A percentile compares a stretch with the other conserved stretches of the same genome.
Conservation (phyloP, 148 eudicot species). For the Chenopodium quinoa region DNA sequence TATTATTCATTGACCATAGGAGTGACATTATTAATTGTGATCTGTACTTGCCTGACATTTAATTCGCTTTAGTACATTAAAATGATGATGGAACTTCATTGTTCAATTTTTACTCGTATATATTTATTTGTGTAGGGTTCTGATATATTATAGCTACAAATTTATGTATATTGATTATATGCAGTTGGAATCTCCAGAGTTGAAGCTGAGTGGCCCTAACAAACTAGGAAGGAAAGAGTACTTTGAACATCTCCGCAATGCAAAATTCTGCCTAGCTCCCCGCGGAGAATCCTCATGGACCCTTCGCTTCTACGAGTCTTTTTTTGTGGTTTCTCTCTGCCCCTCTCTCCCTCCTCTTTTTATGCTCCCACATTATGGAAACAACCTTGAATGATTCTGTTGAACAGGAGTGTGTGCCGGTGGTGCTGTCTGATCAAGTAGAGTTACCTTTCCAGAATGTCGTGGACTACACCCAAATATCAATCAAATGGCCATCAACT, state of each 20-base stretch:
- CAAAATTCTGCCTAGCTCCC: constrained; percentile 95
- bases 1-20: background rate
- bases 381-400: constrained; percentile 15
- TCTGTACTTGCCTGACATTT: background rate
- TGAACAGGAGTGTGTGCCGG: constrained; percentile 94
- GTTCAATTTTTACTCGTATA: background rate
- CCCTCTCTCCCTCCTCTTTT: constrained; percentile 6
- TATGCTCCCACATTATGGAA: background rate
- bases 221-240: constrained; percentile 78
- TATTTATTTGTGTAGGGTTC: background rate
- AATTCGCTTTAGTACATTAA: background rate
- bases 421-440: constrained; percentile 76
- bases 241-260: constrained; percentile 89
- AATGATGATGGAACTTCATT: background rate
- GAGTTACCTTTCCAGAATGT: constrained; percentile 92
- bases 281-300: constrained; percentile 99
- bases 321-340: constrained; percentile 66
- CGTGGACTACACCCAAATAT: constrained; percentile 73
- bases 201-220: constrained; percentile 90
- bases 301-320: constrained; percentile 90
- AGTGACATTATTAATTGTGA: background rate
- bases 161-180: constrained; percentile 42
- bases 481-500: constrained; percentile 91
- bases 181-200: constrained; percentile 98
- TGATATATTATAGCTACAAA: constrained; percentile 16